Percentiles rank a stretch among this genome's conserved stretches.
Evolutionary conservation across 257 asterid genomes (phyloP).

Genomic region (Nicotiana obtusifolia): DNA sequence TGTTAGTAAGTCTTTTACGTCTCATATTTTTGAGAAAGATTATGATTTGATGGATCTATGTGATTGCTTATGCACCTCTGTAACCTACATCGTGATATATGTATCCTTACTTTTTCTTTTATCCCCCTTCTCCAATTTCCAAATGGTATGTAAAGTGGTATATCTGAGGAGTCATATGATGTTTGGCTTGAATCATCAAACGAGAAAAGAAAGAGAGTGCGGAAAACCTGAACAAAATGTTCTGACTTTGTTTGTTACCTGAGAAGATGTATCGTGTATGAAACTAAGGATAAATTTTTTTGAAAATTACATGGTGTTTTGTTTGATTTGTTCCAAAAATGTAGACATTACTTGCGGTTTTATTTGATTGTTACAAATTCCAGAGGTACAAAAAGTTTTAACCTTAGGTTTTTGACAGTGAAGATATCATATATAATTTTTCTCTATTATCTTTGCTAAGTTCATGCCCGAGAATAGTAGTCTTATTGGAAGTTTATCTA

Average conservation of each 20-base stretch:
- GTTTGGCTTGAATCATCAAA: neutral
- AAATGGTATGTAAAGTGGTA: neutral
- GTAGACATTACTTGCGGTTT: neutral
- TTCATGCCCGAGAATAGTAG: neutral
- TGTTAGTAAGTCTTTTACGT: neutral
- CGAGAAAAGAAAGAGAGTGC: too few species aligned
- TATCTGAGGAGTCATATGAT: neutral
- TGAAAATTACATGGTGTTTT: too few species aligned
- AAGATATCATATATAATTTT: too few species aligned
- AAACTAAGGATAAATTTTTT: neutral
- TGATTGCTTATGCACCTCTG: neutral
- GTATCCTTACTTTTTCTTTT: neutral
- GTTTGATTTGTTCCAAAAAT: neutral
- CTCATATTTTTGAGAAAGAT: neutral
- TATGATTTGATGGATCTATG: neutral
- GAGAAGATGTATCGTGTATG: neutral
- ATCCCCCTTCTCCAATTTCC: neutral
- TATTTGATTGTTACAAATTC: neutral
- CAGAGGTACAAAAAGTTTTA: neutral
- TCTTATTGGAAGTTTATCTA: neutral
- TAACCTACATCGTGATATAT: neutral
- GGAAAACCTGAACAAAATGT: neutral
- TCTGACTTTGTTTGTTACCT: neutral
- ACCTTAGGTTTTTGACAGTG: neutral
- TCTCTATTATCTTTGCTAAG: neutral